Percentiles rank a stretch among this genome's conserved stretches.
Conservation (phyloP, 108 stramenopile genomes). For the Schizochytrium sp. region DNA sequence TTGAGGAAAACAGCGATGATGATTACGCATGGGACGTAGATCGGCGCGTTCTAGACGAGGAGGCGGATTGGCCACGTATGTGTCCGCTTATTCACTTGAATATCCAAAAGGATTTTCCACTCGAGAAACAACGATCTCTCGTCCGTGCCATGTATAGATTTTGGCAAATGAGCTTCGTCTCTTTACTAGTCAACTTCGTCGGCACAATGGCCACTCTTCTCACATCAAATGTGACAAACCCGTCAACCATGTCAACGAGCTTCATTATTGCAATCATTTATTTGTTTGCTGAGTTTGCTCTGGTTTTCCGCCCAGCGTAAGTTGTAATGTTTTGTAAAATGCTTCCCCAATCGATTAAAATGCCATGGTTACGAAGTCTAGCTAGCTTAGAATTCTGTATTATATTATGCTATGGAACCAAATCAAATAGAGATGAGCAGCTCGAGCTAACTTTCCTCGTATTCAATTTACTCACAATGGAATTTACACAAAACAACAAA, state of each 20-base stretch:
- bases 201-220: conserved; percentile 58
- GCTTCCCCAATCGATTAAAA: too few relatives aligned
- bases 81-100: conserved; percentile 37
- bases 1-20: conserved; percentile 31
- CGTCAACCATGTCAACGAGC: conserved; percentile 22
- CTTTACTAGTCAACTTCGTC: conserved; percentile 43
- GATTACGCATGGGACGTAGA: not conserved
- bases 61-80: conserved; percentile 41
- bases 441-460: too few relatives aligned
- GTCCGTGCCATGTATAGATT: conserved; percentile 37
- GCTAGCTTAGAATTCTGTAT: too few relatives aligned
- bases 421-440: too few relatives aligned
- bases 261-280: conserved; percentile 43
- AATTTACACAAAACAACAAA: too few relatives aligned
- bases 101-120: conserved; percentile 59
- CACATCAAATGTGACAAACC: conserved; percentile 55
- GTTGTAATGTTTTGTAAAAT: too few relatives aligned
- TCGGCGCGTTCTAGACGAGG: conserved; percentile 27
- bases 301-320: not conserved
- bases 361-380: too few relatives aligned
- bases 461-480: too few relatives aligned
- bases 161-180: conserved; percentile 12
- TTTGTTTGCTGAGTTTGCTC: conserved; percentile 33
- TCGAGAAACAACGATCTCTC: conserved; percentile 29
- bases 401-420: too few relatives aligned